Base-by-base conservation (phyloP, 192 early-diverging fungal species). In the Chytriomyces sp. region DNA sequence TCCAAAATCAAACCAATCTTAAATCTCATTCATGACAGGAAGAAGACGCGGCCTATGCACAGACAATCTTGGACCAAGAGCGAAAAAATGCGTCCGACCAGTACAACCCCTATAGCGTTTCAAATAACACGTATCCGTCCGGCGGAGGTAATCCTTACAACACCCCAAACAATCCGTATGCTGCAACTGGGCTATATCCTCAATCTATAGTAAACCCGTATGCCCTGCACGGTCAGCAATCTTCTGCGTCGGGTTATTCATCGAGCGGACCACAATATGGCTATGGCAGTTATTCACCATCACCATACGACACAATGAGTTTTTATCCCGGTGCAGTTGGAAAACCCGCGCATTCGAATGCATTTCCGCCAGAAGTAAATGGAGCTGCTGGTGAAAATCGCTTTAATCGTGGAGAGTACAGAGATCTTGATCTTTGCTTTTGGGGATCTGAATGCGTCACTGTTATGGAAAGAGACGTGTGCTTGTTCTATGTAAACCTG, bases 361-460 rank as follows among this genome's bases (percentile, higher is more conserved):
- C 63, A 13, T 64, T 64, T 26, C 24, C 20, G 63, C 63, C 63
- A 2, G 67, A 46, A 47, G 26, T 11, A 64, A 26, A 26, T 64
- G 11, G 43, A 24, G 48, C 18, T 68, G 53, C 16, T 35, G 45
- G 16, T 20, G 67, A 68, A 20, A 68, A 20, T 68, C 48, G 67
- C 9, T 49, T n/a, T 20, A 13, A 2, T 13, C 35, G 43, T 3
- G 43, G 45, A 18, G 18, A 23, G 45, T 13, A 11, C 13, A 26
- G 67, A 28, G 67, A 68, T 68, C 46, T 68, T 13, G 67, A 68
- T 49, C 1, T 68, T 10, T 68, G 67, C 26, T 68, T 68, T 11
- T 68, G 67, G 67, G 48, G 43, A 20, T n/a, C 13, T 45, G 48
- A 68, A 23, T 68, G 67, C 48, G 16, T 68, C 8, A 48, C 67